A percentile compares a stretch with the other conserved stretches of the same genome.
These are phyloP conservation scores for Tuber magnatum DNA, from an alignment of 495 filamentous ascomycete genomes.

Conservation along the genomic window DNA sequence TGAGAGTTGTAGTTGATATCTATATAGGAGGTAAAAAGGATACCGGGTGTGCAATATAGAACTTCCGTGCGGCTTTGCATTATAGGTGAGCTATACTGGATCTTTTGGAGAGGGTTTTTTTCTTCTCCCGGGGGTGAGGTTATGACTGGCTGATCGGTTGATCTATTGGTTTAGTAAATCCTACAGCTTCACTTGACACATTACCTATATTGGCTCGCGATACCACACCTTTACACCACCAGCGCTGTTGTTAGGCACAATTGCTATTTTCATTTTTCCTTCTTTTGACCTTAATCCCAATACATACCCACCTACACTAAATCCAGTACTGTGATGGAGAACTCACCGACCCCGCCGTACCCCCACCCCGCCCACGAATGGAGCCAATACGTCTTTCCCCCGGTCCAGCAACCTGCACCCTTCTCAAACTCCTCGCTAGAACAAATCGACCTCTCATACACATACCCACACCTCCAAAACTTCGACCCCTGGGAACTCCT, in stretches of 20 bases:
- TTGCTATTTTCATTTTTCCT: not conserved
- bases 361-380: not conserved
- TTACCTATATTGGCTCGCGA: not conserved
- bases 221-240: not conserved
- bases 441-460: not conserved
- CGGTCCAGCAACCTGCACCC: not conserved
- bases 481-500: not conserved
- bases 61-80: not conserved
- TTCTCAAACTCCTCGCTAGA: not conserved
- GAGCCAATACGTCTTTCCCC: not conserved
- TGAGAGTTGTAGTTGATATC: constrained; percentile 3
- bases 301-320: not conserved
- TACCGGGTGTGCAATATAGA: not conserved
- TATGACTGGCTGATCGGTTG: not conserved
- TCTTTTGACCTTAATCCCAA: not conserved
- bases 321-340: not conserved
- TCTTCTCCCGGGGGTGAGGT: not conserved
- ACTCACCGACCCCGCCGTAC: not conserved
- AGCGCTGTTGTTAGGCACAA: not conserved
- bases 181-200: not conserved
- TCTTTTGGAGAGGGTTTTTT: not conserved
- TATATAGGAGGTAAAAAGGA: not conserved
- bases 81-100: not conserved
- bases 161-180: not conserved
- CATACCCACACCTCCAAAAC: not conserved